Evolutionary conservation across 1,139 yeast genomes (phyloP).

Genomic region (Geotrichum restrictum): DNA sequence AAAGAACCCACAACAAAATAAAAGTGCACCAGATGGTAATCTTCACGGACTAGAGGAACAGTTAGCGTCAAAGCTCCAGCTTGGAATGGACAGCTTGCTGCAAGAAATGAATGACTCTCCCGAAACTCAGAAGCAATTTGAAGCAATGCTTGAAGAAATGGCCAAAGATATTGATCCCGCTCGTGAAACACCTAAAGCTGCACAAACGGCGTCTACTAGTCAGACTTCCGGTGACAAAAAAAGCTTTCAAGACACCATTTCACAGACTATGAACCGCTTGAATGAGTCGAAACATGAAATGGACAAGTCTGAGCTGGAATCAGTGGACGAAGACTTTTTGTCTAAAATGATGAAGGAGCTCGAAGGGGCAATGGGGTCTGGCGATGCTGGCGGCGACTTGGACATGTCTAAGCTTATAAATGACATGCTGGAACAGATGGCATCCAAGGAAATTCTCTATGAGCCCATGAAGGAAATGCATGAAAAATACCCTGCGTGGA

Average conservation of each 20-base stretch:
- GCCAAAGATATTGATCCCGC: slow-evolving; percentile 40
- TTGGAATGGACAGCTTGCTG: slow-evolving; percentile 45
- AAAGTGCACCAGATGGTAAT: slow-evolving; percentile 11
- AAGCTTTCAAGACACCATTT: slow-evolving; percentile 70
- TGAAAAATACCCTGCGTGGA: slow-evolving; percentile 58
- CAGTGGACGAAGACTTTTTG: slow-evolving; percentile 42
- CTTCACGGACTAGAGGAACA: slow-evolving; percentile 47
- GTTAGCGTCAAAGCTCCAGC: slow-evolving; percentile 40
- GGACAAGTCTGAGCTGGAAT: slow-evolving; percentile 59
- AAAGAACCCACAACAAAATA: neutral
- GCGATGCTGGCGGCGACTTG: slow-evolving; percentile 46
- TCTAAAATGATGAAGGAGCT: slow-evolving; percentile 53
- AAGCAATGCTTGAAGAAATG: slow-evolving; percentile 49
- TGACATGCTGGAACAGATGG: slow-evolving; percentile 77
- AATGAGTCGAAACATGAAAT: slow-evolving; percentile 50
- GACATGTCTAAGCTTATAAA: slow-evolving; percentile 62
- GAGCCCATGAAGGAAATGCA: slow-evolving; percentile 84
- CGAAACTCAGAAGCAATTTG: slow-evolving; percentile 55
- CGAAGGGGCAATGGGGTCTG: slow-evolving; percentile 54
- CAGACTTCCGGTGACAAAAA: slow-evolving; percentile 23
- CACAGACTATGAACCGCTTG: slow-evolving; percentile 75
- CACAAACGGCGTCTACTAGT: slow-evolving; percentile 6
- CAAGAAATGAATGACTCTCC: slow-evolving; percentile 62
- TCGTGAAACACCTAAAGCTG: slow-evolving; percentile 16
- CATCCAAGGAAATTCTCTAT: slow-evolving; percentile 80